phyloP scores from a whole-genome alignment of 352 stramenopile genomes.

The Pythium utonaiense region DNA sequence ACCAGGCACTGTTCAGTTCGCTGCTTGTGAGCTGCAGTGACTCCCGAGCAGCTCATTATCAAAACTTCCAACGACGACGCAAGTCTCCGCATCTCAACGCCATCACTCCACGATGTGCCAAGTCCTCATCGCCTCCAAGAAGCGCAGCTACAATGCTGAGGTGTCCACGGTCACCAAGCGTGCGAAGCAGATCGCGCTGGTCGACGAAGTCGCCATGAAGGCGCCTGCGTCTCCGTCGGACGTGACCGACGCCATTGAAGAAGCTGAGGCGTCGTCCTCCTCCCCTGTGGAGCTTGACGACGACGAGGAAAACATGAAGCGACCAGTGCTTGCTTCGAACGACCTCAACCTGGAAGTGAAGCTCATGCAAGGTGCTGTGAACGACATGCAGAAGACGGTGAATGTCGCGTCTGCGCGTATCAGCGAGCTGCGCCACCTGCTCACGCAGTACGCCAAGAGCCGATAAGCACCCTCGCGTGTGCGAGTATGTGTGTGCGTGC shows the following conservation, averaged over 20 bases:
- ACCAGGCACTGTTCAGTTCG: neutral
- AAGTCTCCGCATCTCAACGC: neutral
- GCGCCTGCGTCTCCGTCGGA: constrained; percentile 12
- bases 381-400: constrained; percentile 22
- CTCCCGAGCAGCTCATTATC: constrained; percentile 7
- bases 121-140: constrained; percentile 9
- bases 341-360: constrained; percentile 27
- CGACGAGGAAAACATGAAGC: neutral
- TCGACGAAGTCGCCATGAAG: neutral
- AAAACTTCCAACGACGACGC: neutral
- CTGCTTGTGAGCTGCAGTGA: too few species aligned
- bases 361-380: constrained; percentile 21
- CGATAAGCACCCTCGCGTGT: neutral
- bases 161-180: constrained; percentile 15
- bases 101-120: constrained; percentile 11
- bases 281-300: constrained; percentile 13
- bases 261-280: constrained; percentile 1
- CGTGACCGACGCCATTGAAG: constrained; percentile 8
- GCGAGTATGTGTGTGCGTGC: neutral
- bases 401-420: constrained; percentile 15
- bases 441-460: constrained; percentile 18
- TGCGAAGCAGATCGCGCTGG: constrained; percentile 18
- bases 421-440: constrained; percentile 17
- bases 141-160: constrained; percentile 10
- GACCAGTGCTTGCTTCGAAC: constrained; percentile 1